These are phyloP conservation scores for Neurospora tetrasperma DNA, from an alignment of 495 filamentous ascomycete species.

Conservation along the genomic window DNA sequence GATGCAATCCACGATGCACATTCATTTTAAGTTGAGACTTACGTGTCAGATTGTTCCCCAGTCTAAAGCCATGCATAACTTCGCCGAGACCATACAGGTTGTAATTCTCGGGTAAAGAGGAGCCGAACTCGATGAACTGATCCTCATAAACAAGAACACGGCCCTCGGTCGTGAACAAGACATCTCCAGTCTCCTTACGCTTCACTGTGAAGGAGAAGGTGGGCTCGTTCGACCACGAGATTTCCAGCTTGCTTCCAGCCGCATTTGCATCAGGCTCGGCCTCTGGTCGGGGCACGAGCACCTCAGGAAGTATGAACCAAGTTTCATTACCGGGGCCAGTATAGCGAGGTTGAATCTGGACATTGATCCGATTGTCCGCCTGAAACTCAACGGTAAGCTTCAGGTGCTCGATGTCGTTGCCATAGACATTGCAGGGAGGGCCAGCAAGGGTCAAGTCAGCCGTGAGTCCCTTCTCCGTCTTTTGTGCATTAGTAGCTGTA, in stretches of 20 bases:
- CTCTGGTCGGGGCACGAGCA: slow-evolving; percentile 49
- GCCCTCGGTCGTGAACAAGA: slow-evolving; percentile 66
- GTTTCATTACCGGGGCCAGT: slow-evolving; percentile 53
- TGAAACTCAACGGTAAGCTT: slow-evolving; percentile 64
- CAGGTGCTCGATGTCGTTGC: slow-evolving; percentile 55
- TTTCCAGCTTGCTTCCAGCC: slow-evolving; percentile 38
- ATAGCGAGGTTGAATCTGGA: slow-evolving; percentile 64
- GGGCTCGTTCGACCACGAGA: slow-evolving; percentile 50
- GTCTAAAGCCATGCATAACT: slow-evolving; percentile 59
- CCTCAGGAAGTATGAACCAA: slow-evolving; percentile 57
- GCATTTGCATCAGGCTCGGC: slow-evolving; percentile 28
- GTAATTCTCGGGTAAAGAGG: slow-evolving; percentile 58
- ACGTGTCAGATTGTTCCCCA: slow-evolving; percentile 65
- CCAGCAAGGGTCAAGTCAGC: slow-evolving; percentile 60
- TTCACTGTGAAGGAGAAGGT: slow-evolving; percentile 68
- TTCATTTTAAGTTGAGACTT: slow-evolving; percentile 19
- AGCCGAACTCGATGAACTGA: slow-evolving; percentile 71
- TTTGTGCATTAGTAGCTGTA: slow-evolving; percentile 49
- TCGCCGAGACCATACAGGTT: slow-evolving; percentile 81
- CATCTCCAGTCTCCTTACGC: slow-evolving; percentile 51
- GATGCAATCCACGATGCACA: background rate
- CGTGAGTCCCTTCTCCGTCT: slow-evolving; percentile 38
- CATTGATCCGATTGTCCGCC: slow-evolving; percentile 58
- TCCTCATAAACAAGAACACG: slow-evolving; percentile 62
- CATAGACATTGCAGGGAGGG: slow-evolving; percentile 59